Evolutionary conservation across 805 yeast species (phyloP), one percentile per base, ranked within the genome.

Genomic region (Ogataea nitratoaversa): DNA sequence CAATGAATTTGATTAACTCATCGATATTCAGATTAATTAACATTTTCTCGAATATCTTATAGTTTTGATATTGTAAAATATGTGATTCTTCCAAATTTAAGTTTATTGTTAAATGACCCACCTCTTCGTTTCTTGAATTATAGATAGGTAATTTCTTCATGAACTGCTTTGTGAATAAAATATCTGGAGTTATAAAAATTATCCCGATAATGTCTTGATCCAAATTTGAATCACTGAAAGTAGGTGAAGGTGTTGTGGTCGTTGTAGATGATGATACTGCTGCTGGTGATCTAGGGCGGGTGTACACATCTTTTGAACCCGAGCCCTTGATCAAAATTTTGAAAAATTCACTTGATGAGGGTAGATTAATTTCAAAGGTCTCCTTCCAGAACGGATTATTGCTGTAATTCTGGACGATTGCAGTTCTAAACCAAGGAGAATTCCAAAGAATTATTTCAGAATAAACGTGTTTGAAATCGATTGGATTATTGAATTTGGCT

Each of bases 341-440:
- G 48, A 78, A 67, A 56, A 67, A 70, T 52, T 70, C 76, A 3
- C 79, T 77, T 33, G 70, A 64, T 6, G 75, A 65, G 0, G 85
- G 82, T 31, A 81, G 64, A 37, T 79, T 76, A n/a, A 84, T 64
- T 2, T 72, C 63, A 54, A 85, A 84, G 33, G 71, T 76, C 53
- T 90, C 96, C 54, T 89, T 78, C 93, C 96, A 90, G 56, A 86
- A 86, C 1, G 95, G 90, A 40, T 71, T 70, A 0, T 59, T 48
- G 3, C 60, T 49, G 11, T 59, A 42, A 34, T 72, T 65, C 28
- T 68, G 64, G 0, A 82, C 82, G 6, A 76, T 67, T 2, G 89
- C 81, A 0, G 96, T 86, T 48, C 88, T 68, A 29, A 84, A 86
- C 87, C 91, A 84, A 0, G 83, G 78, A 34, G 76, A 69, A 16